phyloP scores from a whole-genome alignment of 331 rosid species.

The Stylosanthes scabra region DNA sequence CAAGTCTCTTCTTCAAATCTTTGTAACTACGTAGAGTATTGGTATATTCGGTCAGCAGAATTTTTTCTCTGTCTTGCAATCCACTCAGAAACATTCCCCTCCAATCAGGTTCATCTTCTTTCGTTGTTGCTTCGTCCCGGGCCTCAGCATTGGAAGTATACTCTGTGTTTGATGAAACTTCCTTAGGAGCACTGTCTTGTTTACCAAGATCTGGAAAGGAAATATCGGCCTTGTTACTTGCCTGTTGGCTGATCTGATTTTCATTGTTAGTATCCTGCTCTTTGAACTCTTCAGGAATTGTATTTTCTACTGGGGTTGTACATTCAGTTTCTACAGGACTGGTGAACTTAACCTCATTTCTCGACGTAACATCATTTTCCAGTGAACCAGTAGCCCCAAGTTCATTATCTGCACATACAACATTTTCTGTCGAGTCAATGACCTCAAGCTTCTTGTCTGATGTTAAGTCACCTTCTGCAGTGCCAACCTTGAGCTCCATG shows the following conservation, averaged over 20 bases:
- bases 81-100: constrained; percentile 67
- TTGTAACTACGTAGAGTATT: constrained; percentile 80
- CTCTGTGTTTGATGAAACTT: constrained; percentile 30
- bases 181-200: constrained; percentile 38
- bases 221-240: constrained; percentile 27
- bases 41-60: constrained; percentile 77
- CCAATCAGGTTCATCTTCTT: constrained; percentile 87
- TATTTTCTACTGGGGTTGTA: constrained; percentile 23
- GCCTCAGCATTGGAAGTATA: constrained; percentile 43
- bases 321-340: constrained; percentile 43
- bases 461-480: constrained; percentile 8
- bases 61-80: constrained; percentile 72
- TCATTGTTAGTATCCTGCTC: constrained; percentile 41
- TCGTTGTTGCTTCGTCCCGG: constrained; percentile 28
- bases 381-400: constrained; percentile 14
- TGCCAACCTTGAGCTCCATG: constrained; percentile 18
- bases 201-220: constrained; percentile 32
- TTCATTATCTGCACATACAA: constrained; percentile 17
- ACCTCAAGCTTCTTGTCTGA: constrained; percentile 26
- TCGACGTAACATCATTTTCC: constrained; percentile 32
- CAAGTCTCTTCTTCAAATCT: constrained; percentile 77
- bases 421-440: constrained; percentile 20
- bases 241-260: constrained; percentile 34
- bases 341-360: constrained; percentile 19
- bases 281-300: constrained; percentile 29